Conservation (phyloP, 2,329 filamentous ascomycete species). For the Cadophora malorum region DNA sequence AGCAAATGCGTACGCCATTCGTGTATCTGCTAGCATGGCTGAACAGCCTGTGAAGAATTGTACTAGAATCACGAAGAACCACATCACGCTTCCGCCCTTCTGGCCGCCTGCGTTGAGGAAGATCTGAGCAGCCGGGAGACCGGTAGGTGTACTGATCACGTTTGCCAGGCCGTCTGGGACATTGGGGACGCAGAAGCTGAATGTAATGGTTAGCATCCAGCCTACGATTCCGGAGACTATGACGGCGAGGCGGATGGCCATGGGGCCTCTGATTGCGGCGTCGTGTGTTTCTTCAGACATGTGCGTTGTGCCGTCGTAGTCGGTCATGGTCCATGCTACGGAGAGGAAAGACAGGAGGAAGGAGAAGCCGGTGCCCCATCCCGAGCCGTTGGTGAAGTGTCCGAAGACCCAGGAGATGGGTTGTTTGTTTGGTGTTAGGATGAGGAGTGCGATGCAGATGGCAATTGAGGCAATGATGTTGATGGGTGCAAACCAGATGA, state of each 20-base stretch:
- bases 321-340: conserved; percentile 70
- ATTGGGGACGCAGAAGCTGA: conserved; percentile 68
- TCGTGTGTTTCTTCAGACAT: conserved; percentile 73
- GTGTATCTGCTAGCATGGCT: conserved; percentile 67
- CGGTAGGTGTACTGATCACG: conserved; percentile 55
- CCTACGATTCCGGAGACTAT: conserved; percentile 64
- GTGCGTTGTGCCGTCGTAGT: conserved; percentile 71
- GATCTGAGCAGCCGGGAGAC: conserved; percentile 64
- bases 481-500: conserved; percentile 71
- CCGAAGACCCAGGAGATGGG: conserved; percentile 66
- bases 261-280: conserved; percentile 63
- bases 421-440: conserved; percentile 65
- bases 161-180: conserved; percentile 58
- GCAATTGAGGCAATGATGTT: conserved; percentile 66
- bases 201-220: conserved; percentile 67
- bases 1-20: conserved; percentile 67
- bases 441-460: conserved; percentile 64
- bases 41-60: conserved; percentile 70
- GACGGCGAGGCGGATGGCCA: conserved; percentile 65
- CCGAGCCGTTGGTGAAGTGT: conserved; percentile 65
- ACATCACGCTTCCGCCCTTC: conserved; percentile 64
- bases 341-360: conserved; percentile 64
- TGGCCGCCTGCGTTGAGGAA: conserved; percentile 65
- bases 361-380: conserved; percentile 67
- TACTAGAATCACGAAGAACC: conserved; percentile 66